Evolutionary conservation across 129 eudicot species (phyloP).

Genomic region (Lonicera japonica): DNA sequence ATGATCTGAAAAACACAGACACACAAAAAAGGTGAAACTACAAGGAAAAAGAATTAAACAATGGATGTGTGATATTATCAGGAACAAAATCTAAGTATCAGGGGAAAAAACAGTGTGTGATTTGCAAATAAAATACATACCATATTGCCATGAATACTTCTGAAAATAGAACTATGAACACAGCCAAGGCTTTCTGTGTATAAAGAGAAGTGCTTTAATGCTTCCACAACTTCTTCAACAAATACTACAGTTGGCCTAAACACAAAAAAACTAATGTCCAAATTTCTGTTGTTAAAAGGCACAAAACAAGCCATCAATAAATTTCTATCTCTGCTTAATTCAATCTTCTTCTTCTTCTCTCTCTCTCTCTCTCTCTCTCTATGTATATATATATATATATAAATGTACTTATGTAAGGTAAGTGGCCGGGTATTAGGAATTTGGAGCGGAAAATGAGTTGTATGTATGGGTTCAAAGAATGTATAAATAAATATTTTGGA

Average conservation of each 20-base stretch:
- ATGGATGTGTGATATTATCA: no score
- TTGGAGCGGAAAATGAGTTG: not conserved
- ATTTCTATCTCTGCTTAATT: not conserved
- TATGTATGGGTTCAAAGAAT: not conserved
- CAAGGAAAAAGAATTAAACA: not conserved
- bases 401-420: not conserved
- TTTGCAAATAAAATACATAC: conserved; percentile 12
- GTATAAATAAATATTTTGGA: not conserved
- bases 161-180: conserved; percentile 53
- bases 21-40: not conserved
- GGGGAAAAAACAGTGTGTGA: not conserved
- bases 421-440: not conserved
- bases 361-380: not conserved
- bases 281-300: conserved; percentile 57
- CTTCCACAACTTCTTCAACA: conserved; percentile 45
- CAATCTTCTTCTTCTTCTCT: not conserved
- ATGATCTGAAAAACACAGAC: conserved; percentile 28
- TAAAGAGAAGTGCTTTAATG: conserved; percentile 39
- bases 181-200: conserved; percentile 60
- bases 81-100: not conserved
- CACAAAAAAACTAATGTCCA: conserved; percentile 42
- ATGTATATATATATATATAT: not conserved
- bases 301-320: conserved; percentile 45
- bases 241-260: conserved; percentile 51
- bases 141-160: conserved; percentile 76